phyloP scores from a whole-genome alignment of 805 yeast species.

The Lipomyces yamanashiensis region DNA sequence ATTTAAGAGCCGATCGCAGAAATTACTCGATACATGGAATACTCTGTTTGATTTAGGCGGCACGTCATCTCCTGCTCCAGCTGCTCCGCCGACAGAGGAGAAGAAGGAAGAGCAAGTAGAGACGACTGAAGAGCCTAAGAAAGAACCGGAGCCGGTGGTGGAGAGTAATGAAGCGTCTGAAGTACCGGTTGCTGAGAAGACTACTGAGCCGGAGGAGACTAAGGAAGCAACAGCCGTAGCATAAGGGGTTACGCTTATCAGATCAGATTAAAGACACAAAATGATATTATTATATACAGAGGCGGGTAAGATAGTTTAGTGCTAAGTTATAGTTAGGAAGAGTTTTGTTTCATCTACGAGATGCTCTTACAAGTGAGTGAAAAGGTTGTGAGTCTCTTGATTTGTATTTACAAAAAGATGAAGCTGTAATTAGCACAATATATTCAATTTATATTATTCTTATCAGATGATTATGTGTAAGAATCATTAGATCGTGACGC shows the following conservation, averaged over 20 bases:
- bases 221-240: background rate
- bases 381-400: too few relatives aligned
- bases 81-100: background rate
- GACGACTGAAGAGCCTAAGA: slow-evolving; percentile 1
- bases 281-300: background rate
- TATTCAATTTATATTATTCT: too few relatives aligned
- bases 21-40: slow-evolving; percentile 41
- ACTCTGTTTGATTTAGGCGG: slow-evolving; percentile 22
- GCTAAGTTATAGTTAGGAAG: background rate
- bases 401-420: too few relatives aligned
- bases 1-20: slow-evolving; percentile 41
- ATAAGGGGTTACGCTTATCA: background rate
- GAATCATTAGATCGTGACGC: too few relatives aligned
- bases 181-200: background rate
- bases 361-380: too few relatives aligned
- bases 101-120: background rate
- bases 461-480: too few relatives aligned
- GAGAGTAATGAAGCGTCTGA: background rate
- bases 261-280: too few relatives aligned
- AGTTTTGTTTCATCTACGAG: background rate
- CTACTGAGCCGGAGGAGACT: background rate
- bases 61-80: slow-evolving; percentile 16
- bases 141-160: background rate
- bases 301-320: slow-evolving; percentile 3
- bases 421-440: too few relatives aligned